Evolutionary conservation across 345 rosid species (phyloP), one percentile per base, ranked within the genome.

Genomic region (Turnera subulata): DNA sequence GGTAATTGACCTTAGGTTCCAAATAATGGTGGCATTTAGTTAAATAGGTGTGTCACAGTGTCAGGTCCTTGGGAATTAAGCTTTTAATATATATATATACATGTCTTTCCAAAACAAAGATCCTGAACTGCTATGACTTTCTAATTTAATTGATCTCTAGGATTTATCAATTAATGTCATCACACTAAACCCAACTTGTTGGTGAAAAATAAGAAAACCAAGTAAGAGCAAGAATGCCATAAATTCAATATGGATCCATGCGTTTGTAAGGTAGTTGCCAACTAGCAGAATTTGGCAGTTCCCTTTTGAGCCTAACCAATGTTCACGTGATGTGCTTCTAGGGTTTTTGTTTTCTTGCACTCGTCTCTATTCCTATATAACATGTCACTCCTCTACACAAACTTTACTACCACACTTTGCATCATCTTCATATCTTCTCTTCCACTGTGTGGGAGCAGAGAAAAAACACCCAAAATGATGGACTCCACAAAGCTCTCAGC

Each of bases 241-340:
- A 11, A 18, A 55, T 12, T 33, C 19, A 46, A 14, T 4, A 46
- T 59, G 58, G 57, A 53, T 26, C 40, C 62, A 64, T 67, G 67
- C 55, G 22, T 14, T 45, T 67, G 63, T 61, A 71, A 55, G 68
- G 59, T 67, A 61, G 35, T 39, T 72, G 91, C 84, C 96, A 84
- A 78, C 96, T 80, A 71, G 83, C 87, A 79, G 62, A 74, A 20
- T 82, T 84, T 82, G 91, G 85, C 86, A 73, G 72, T 65, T 80
- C 73, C 71, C 79, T 55, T 69, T 69, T 37, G 61, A 62, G 65
- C 46, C 62, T 53, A 62, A 70, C 75, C 71, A 75, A 62, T 63
- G 61, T 80, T 83, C 93, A 90, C 96, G 93, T 90, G 97, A 75
- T 62, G 40, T 70, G 75, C 73, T 76, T 63, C 47, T 61, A 45